phyloP scores from a whole-genome alignment of 352 stramenopile species.

The Pythium volutum region DNA sequence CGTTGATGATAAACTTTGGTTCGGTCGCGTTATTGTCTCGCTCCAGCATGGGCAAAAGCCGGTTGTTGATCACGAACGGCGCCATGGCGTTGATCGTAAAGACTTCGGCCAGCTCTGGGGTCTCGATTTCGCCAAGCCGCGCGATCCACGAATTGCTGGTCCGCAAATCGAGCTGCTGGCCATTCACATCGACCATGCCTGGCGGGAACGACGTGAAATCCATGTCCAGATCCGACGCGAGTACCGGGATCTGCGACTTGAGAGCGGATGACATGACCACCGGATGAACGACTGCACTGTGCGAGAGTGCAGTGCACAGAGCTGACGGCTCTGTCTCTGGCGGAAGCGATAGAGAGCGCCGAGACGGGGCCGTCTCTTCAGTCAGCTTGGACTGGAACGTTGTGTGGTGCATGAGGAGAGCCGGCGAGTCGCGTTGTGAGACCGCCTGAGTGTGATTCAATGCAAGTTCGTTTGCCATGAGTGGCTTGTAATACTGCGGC shows the following conservation, averaged over 20 bases:
- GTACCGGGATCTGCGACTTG: constrained; percentile 76
- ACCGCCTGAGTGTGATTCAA: constrained; percentile 14
- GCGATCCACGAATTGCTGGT: constrained; percentile 94
- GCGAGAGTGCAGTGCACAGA: not conserved
- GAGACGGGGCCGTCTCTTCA: too few relatives aligned
- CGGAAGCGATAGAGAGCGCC: not conserved
- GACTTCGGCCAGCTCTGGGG: constrained; percentile 80
- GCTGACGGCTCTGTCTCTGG: not conserved
- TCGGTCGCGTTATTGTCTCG: constrained; percentile 35
- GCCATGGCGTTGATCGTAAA: constrained; percentile 95
- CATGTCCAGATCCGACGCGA: constrained; percentile 51
- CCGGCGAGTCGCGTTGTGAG: constrained; percentile 10
- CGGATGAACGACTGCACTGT: constrained; percentile 3
- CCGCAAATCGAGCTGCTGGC: constrained; percentile 93
- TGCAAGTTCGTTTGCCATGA: constrained; percentile 68
- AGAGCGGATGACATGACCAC: constrained; percentile 42
- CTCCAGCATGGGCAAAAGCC: constrained; percentile 87
- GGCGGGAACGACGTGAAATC: constrained; percentile 48
- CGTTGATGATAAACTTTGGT: constrained; percentile 87
- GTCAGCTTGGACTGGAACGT: not conserved
- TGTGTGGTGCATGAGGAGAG: constrained; percentile 55
- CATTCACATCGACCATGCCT: constrained; percentile 90
- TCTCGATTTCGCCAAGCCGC: constrained; percentile 92
- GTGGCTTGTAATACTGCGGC: constrained; percentile 91
- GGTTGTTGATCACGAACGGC: constrained; percentile 96